Evolutionary conservation across 208 protist species (phyloP).

Genomic region (Trypanosoma cruzi): DNA sequence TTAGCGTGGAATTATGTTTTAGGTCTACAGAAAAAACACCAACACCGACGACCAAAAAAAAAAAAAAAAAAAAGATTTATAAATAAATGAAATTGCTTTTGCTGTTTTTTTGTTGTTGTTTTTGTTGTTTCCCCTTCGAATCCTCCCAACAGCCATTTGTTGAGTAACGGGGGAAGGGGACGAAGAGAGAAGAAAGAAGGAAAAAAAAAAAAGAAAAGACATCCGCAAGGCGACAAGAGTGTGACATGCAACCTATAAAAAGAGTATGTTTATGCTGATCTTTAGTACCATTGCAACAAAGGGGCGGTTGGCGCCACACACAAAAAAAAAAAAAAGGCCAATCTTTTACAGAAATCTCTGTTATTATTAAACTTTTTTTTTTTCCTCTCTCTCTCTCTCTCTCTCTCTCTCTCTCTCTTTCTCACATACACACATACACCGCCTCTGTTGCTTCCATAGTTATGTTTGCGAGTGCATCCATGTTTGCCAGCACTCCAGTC

Average conservation of each 20-base stretch:
- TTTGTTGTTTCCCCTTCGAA: neutral
- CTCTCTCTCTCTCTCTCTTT: neutral
- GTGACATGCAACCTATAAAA: neutral
- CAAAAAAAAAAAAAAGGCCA: too few relatives aligned
- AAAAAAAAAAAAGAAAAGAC: neutral
- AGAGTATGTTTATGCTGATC: neutral
- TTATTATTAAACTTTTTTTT: too few relatives aligned
- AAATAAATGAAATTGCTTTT: neutral
- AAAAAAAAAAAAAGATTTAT: conserved; percentile 9
- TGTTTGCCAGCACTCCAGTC: neutral
- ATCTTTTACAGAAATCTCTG: too few relatives aligned
- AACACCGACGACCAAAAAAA: too few relatives aligned
- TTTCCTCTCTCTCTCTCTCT: too few relatives aligned
- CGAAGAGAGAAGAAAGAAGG: neutral
- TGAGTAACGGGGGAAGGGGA: neutral
- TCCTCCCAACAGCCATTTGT: neutral
- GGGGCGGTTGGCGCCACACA: too few relatives aligned
- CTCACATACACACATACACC: neutral
- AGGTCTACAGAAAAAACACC: too few relatives aligned
- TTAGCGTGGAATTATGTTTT: too few relatives aligned
- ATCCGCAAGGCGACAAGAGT: neutral
- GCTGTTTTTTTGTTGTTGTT: conserved; percentile 4
- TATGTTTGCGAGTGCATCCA: too few relatives aligned
- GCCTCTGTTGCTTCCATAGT: too few relatives aligned
- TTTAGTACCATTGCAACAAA: too few relatives aligned